Base-by-base conservation (phyloP, 768 basidiomycete species). In the Boletus rex-veris region DNA sequence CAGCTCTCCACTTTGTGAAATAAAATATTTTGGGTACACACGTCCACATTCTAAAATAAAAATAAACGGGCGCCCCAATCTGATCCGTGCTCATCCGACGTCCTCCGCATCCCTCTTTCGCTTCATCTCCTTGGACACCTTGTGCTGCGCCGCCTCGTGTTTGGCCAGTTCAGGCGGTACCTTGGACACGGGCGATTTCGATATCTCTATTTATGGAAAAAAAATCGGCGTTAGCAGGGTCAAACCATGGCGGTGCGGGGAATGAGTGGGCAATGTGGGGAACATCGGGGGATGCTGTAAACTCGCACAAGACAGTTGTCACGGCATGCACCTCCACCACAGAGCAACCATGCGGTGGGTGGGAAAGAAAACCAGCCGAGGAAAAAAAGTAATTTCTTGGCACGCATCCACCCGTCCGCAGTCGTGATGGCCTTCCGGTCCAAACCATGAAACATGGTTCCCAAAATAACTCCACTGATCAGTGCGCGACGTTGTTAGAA, bases 51-150 rank as follows among this genome's bases (percentile, higher is more conserved):
- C 24, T 24, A 24, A 28, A 28, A 28, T 8, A 26, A 26, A 8
- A 26, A 28, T 9, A 28, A 28, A 26, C 7, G 21, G 3, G 21
- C 3, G 21, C 21, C 21, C 21, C 21, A 6, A 28, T 8, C 8
- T 28, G 42, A 9, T 28, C 21, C 50, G 35, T 19, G 2, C 9
- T 62, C 42, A 84, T 1, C 77, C 84, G 60, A 82, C 72, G 70
- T 92, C 91, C 26, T 93, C 91, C 45, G 78, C 88, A 26, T 93
- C 91, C 39, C 91, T 80, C 75, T 92, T 93, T 62, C 92, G 80
- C 77, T 95, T 97, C 94, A 96, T 97, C 72, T 96, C 94, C 64
- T 86, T 78, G 51, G 93, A 88, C 40, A 97, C 86, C 67, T 86
- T 86, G 68, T 93, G 90, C 71, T 92, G 91, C 6, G 95, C 93